Evolutionary conservation across 2,329 filamentous ascomycete genomes (phyloP), one percentile per base, ranked within the genome.

Genomic region (Penicillium sp.): DNA sequence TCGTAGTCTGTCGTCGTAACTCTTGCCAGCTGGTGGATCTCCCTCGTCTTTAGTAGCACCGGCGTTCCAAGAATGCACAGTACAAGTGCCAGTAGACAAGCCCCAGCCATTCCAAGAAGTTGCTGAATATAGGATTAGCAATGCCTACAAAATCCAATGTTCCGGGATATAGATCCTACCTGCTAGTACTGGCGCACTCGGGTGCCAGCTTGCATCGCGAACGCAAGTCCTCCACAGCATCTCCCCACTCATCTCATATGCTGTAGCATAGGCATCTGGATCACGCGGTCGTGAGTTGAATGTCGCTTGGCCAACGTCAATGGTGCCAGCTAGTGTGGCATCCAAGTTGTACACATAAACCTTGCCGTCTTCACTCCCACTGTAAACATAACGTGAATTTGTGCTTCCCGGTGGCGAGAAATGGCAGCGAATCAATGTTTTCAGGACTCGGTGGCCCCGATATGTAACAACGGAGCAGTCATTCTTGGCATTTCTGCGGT

Each of bases 391-490:
- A 65, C 91, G 83, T 9, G 89, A 92, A 70, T 97, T 89, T 2
- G 91, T 93, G 69, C 90, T 92, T 11, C 83, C 85, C 0, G 90
- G 86, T 0, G 94, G 94, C 32, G 90, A 94, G 75, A 99, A 99
- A 75, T 97, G 93, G 68, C 94, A 97, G 58, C 94, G 83, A 64
- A 97, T 97, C 39, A 97, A 80, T 1, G 94, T 97, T 67, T 90
- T 88, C 58, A 95, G 82, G 13, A 99, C 91, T 60, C 84, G 85
- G 75, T 99, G 94, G 10, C 93, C 93, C 26, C 91, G 85, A 81
- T 95, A 97, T 0, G 93, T 97, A 45, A 97, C 94, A 3, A 97
- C 79, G 1, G 89, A 95, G 77, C 93, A 96, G 74, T 97, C 94
- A 66, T 92, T 76, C 0, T 88, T 97, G 88, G 1, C 86, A 85